A percentile compares a stretch with the other conserved stretches of the same genome.
These are phyloP conservation scores for Picocystis salinarum DNA, from an alignment of 139 green algal species.

Conservation along the genomic window DNA sequence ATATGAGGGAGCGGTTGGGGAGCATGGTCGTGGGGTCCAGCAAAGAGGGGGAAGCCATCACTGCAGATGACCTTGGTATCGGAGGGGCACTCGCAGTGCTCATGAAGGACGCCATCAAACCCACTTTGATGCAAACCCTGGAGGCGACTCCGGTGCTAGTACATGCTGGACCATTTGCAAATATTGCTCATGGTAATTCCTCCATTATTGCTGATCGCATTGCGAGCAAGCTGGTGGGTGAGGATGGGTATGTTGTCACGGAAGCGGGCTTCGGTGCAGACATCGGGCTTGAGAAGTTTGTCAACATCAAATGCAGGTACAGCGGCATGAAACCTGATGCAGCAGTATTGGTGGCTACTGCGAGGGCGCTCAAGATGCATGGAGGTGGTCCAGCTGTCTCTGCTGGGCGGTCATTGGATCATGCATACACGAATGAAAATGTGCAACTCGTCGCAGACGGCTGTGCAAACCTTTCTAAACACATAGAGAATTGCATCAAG, in stretches of 20 bases:
- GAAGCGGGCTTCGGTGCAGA: conserved; percentile 92
- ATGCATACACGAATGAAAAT: conserved; percentile 78
- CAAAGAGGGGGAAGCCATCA: conserved; percentile 55
- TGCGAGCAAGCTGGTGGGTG: conserved; percentile 75
- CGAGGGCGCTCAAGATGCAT: conserved; percentile 24
- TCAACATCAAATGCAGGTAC: conserved; percentile 59
- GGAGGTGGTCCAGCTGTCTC: conserved; percentile 54
- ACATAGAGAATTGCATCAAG: conserved; percentile 66
- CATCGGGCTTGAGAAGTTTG: conserved; percentile 94
- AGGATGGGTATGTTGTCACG: conserved; percentile 78
- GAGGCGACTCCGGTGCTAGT: conserved; percentile 91
- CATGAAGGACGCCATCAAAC: conserved; percentile 91
- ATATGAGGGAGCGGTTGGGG: conserved; percentile 80
- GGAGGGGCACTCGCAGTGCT: conserved; percentile 91
- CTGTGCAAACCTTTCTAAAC: conserved; percentile 24
- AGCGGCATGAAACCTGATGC: conserved; percentile 31
- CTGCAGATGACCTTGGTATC: conserved; percentile 84
- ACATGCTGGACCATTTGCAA: conserved; percentile 78
- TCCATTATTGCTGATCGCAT: conserved; percentile 86
- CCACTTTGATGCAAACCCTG: conserved; percentile 61
- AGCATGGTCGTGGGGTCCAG: conserved; percentile 68
- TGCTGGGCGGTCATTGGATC: conserved; percentile 68
- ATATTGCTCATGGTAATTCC: conserved; percentile 90
- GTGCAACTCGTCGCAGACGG: conserved; percentile 45
- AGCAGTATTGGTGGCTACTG: conserved; percentile 13